Evolutionary conservation across 352 stramenopile species (phyloP).

Genomic region (Pythium dissotocum): DNA sequence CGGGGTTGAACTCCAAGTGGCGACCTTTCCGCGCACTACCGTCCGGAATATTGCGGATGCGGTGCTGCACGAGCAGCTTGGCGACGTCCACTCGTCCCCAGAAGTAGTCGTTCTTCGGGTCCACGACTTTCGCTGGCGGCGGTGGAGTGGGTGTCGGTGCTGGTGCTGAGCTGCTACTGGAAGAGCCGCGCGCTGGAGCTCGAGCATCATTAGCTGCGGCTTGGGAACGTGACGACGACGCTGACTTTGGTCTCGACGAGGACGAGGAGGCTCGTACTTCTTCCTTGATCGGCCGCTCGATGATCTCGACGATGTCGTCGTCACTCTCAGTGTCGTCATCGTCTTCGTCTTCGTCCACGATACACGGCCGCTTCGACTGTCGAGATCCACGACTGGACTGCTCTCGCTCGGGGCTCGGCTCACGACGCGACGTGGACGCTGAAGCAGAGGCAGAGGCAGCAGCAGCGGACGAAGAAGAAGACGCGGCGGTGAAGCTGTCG

Average conservation of each 20-base stretch:
- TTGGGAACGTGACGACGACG: conserved; percentile 5
- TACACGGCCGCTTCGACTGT: conserved; percentile 53
- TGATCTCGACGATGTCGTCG: conserved; percentile 54
- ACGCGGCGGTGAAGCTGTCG: conserved; percentile 16
- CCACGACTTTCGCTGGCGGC: conserved; percentile 24
- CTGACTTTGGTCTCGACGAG: conserved; percentile 4
- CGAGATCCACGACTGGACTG: conserved; percentile 24
- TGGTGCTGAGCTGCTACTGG: background rate
- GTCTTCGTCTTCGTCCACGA: conserved; percentile 67
- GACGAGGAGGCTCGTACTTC: conserved; percentile 13
- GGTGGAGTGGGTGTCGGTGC: background rate
- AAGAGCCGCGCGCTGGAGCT: background rate
- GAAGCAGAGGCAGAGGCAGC: background rate
- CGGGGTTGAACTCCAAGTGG: conserved; percentile 77
- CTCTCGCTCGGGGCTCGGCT: conserved; percentile 24
- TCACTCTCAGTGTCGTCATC: conserved; percentile 39
- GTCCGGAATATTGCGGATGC: conserved; percentile 61
- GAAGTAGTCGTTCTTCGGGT: conserved; percentile 69
- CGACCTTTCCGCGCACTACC: conserved; percentile 66
- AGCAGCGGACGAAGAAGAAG: background rate
- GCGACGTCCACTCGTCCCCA: conserved; percentile 63
- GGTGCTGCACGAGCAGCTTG: conserved; percentile 73
- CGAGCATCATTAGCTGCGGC: background rate
- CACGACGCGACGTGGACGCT: background rate
- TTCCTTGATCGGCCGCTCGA: conserved; percentile 35